Base-by-base conservation (phyloP, 192 early-diverging fungal species). In the Mortierella claussenii region DNA sequence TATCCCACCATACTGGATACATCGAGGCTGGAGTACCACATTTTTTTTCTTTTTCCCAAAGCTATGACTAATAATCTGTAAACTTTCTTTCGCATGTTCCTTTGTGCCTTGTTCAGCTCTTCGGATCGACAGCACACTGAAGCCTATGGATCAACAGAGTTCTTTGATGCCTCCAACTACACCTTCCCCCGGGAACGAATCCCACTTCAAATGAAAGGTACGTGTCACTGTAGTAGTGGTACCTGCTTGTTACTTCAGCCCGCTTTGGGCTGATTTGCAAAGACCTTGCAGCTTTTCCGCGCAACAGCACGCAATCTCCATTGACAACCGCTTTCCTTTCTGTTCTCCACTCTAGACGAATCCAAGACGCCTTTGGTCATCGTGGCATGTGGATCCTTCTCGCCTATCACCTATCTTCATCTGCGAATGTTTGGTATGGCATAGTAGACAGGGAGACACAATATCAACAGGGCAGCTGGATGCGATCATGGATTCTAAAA, bases 361-460 rank as follows among this genome's bases (percentile, higher is more conserved):
- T 75, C 59, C 17, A 93, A 91, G 71, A 87, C 78, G 11, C 96
- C 98, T 15, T 83, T 97, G 13, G 95, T 97, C 5, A 85, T 97
- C 24, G 92, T 99, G 17, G 96, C 93, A 6, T 99, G 98, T 69
- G 98, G 98, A 12, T 98, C 96, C 1, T 99, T 92, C 80, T 96
- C 95, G 2, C 98, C 98, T 12, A 91, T 99, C 42, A 99, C 98
- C 5, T 95, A 98, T 79, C 85, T 98, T 23, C 98, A 99, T 60
- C 83, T 99, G 53, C 92, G 98, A 60, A 97, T 99, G 92, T 99
- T 99, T 88, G 97, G 96, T 98, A 89, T 69, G 81, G 76, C 27
- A 42, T n/a, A 20, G 23, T 57, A n/a, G n/a, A n/a, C n/a, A n/a
- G n/a, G n/a, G n/a, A n/a, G n/a, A n/a, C n/a, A n/a, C n/a, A n/a